These are phyloP conservation scores for Trametes gibbosa DNA, from an alignment of 768 basidiomycete genomes.

Conservation along the genomic window DNA sequence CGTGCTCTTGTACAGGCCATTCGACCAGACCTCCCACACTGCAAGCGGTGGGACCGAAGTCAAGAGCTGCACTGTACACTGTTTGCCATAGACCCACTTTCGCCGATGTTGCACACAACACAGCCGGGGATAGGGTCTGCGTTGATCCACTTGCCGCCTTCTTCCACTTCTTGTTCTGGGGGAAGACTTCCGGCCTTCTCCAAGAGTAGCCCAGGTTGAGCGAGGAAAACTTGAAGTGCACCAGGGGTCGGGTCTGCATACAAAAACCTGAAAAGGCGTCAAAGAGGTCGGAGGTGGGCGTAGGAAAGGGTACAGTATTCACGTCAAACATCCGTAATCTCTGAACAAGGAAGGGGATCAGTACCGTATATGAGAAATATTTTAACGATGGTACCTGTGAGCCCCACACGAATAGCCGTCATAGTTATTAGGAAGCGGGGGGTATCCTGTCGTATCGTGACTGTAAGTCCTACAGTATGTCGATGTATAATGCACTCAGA, in stretches of 20 bases:
- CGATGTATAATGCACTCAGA: too few species aligned
- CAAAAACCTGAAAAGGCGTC: constrained; percentile 60
- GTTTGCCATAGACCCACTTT: constrained; percentile 53
- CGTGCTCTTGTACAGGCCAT: constrained; percentile 83
- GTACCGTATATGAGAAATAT: not conserved
- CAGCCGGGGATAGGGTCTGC: constrained; percentile 83
- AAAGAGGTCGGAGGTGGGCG: not conserved
- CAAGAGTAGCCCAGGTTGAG: constrained; percentile 35
- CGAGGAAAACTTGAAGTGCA: constrained; percentile 80
- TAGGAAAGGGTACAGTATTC: constrained; percentile 20
- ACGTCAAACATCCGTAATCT: constrained; percentile 93
- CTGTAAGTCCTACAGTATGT: not conserved
- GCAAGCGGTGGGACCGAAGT: not conserved
- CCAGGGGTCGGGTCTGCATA: constrained; percentile 76
- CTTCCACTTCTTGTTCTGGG: constrained; percentile 50
- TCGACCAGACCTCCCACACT: constrained; percentile 95
- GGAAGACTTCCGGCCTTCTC: constrained; percentile 27
- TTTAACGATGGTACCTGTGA: constrained; percentile 59
- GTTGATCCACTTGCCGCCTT: constrained; percentile 70
- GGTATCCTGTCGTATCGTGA: constrained; percentile 58
- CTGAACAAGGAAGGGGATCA: constrained; percentile 33
- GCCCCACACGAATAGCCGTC: constrained; percentile 89
- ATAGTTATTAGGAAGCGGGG: constrained; percentile 74
- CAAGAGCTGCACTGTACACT: not conserved
- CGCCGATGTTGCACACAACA: constrained; percentile 89